Percentiles rank a stretch among this genome's conserved stretches.
Conservation (phyloP, 257 asterid genomes). For the Fraxinus anomala region DNA sequence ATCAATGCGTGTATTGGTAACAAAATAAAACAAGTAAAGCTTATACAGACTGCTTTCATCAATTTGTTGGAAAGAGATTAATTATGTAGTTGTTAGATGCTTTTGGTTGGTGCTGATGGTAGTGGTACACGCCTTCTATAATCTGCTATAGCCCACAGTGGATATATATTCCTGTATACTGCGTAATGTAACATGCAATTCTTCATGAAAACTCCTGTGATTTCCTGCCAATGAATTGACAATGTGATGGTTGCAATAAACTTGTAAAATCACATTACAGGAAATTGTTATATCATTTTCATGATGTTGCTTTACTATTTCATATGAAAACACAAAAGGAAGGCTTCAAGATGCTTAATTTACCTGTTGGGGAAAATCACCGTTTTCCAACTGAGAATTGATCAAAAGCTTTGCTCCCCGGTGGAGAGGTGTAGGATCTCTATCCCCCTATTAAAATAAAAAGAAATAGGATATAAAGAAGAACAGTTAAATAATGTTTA, state of each 20-base stretch:
- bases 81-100: not conserved
- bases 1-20: not conserved
- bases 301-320: not conserved
- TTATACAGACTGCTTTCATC: not conserved
- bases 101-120: not conserved
- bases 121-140: slow-evolving; percentile 15
- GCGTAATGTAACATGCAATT: slow-evolving; percentile 36
- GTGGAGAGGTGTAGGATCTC: slow-evolving; percentile 67
- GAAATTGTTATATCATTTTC: not conserved
- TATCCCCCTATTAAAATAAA: slow-evolving; percentile 32
- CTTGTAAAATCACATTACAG: not conserved
- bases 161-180: slow-evolving; percentile 24
- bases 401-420: slow-evolving; percentile 68
- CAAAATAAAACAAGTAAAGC: not conserved
- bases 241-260: not conserved
- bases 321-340: not conserved
- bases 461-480: not conserved
- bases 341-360: not conserved
- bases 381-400: slow-evolving; percentile 74
- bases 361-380: slow-evolving; percentile 87
- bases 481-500: too few species aligned
- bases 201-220: slow-evolving; percentile 78
- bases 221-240: slow-evolving; percentile 45
- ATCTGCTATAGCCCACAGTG: slow-evolving; percentile 32
- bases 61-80: not conserved